Conservation (phyloP, 129 eudicot species). For the Sambucus nigra region DNA sequence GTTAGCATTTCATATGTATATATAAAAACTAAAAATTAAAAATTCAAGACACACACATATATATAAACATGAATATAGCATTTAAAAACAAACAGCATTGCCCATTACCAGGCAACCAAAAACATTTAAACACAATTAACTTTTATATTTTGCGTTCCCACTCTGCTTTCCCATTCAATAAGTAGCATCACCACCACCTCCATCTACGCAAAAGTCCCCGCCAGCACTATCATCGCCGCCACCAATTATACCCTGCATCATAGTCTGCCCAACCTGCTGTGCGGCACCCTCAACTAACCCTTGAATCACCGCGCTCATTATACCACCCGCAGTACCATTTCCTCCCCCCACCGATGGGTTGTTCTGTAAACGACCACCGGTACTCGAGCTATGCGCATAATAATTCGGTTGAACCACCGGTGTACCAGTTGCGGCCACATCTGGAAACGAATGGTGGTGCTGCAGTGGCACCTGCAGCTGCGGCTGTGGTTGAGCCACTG, state of each 20-base stretch:
- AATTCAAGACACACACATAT: too few species aligned
- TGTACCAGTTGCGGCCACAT: background rate
- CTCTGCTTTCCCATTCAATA: background rate
- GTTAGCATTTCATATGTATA: too few species aligned
- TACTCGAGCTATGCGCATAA: constrained; percentile 17
- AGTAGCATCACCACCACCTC: background rate
- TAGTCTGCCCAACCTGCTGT: constrained; percentile 41
- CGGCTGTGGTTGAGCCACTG: background rate
- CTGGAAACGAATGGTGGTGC: constrained; percentile 20
- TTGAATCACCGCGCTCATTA: constrained; percentile 25
- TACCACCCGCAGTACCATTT: constrained; percentile 3
- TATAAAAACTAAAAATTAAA: too few species aligned
- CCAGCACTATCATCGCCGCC: constrained; percentile 19
- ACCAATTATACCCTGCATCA: constrained; percentile 25
- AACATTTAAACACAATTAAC: background rate
- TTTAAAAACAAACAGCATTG: background rate
- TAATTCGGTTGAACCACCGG: background rate
- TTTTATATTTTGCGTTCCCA: background rate
- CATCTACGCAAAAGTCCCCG: constrained; percentile 4
- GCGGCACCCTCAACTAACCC: constrained; percentile 54
- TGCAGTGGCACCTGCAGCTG: constrained; percentile 8
- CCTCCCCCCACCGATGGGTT: background rate
- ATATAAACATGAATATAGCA: too few species aligned
- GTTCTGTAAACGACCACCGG: background rate
- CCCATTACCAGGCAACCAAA: background rate